Percentiles rank a stretch among this genome's conserved stretches.
These are phyloP conservation scores for Aschersonia sp. DNA, from an alignment of 2,329 filamentous ascomycete genomes.

Conservation along the genomic window DNA sequence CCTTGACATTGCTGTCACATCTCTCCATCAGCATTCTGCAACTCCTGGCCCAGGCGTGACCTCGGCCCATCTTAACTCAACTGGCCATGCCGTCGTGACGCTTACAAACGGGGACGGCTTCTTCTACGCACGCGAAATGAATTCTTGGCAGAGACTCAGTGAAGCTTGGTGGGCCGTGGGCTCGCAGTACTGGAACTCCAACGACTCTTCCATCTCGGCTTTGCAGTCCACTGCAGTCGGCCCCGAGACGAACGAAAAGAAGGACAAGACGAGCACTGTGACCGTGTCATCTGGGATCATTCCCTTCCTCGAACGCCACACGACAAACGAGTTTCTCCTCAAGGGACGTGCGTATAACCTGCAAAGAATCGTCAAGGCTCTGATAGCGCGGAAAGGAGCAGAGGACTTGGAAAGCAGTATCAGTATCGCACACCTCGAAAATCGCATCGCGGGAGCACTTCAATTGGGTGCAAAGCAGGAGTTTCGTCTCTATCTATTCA, in stretches of 20 bases:
- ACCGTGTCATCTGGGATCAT: constrained; percentile 81
- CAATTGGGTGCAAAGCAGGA: constrained; percentile 79
- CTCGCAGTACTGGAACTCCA: constrained; percentile 98
- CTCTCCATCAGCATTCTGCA: constrained; percentile 59
- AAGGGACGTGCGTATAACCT: constrained; percentile 86
- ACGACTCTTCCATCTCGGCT: constrained; percentile 75
- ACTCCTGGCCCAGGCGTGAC: constrained; percentile 74
- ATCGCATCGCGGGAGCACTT: constrained; percentile 77
- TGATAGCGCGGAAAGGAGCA: constrained; percentile 79
- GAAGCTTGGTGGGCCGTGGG: constrained; percentile 97
- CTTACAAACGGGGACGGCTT: constrained; percentile 92
- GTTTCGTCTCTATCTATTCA: constrained; percentile 87
- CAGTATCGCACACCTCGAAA: constrained; percentile 89
- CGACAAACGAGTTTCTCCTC: constrained; percentile 80
- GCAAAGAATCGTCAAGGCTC: constrained; percentile 77
- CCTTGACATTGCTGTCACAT: constrained; percentile 71
- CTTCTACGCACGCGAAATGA: constrained; percentile 74
- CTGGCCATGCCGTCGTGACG: constrained; percentile 75
- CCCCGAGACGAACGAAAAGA: constrained; percentile 31
- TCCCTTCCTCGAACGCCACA: constrained; percentile 84
- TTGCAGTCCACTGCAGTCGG: constrained; percentile 59
- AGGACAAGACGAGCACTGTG: constrained; percentile 29
- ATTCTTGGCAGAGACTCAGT: constrained; percentile 85
- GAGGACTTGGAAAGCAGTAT: constrained; percentile 84
- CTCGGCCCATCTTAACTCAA: constrained; percentile 79